Conservation (phyloP, 2,329 filamentous ascomycete genomes). For the Graphilbum ipis-grandicollis region DNA sequence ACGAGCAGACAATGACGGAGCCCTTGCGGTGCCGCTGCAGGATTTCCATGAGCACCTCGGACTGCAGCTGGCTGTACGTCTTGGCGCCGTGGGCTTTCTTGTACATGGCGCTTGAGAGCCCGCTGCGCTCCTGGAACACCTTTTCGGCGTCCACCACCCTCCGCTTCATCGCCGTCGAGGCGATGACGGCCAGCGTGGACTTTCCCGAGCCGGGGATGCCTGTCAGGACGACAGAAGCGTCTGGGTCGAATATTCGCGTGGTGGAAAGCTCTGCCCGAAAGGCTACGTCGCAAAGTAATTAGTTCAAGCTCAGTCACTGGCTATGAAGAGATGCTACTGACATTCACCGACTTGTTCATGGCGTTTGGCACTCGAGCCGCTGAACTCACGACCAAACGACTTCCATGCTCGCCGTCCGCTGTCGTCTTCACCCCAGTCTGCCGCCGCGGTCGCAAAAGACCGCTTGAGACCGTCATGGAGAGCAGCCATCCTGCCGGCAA, state of each 20-base stretch:
- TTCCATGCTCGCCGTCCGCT: no score
- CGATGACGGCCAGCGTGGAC: constrained; percentile 53
- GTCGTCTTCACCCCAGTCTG: no score
- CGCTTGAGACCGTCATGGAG: no score
- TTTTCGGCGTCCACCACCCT: constrained; percentile 51
- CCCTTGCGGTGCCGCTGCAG: constrained; percentile 38
- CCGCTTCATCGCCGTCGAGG: constrained; percentile 46
- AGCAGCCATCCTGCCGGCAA: no score
- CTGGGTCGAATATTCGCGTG: constrained; percentile 16
- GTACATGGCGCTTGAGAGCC: constrained; percentile 39
- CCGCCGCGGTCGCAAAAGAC: no score
- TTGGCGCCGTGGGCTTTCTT: constrained; percentile 41
- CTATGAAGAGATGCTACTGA: no score
- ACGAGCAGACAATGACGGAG: constrained; percentile 52
- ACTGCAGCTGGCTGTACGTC: constrained; percentile 43
- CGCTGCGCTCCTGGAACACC: constrained; percentile 46
- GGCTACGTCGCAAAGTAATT: no score
- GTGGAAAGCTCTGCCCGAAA: not conserved
- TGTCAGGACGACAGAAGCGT: constrained; percentile 52
- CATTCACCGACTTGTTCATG: no score
- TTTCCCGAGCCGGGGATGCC: constrained; percentile 59
- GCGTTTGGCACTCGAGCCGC: no score
- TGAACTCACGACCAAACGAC: no score
- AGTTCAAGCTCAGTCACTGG: no score
- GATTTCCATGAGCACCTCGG: constrained; percentile 43